Evolutionary conservation across 78 protist species (phyloP).

Genomic region (Dictyostelium discoideum): DNA sequence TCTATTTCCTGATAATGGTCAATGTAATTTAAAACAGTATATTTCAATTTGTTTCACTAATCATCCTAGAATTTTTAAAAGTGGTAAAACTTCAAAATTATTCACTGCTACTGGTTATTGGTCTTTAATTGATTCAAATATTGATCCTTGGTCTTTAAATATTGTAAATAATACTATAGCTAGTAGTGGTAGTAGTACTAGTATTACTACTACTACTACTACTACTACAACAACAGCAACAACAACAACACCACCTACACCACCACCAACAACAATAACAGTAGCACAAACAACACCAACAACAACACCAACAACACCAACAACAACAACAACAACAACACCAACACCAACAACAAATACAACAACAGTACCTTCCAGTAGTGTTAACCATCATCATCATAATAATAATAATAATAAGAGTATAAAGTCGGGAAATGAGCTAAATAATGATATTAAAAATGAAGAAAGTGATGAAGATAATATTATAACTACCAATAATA

Average conservation of each 20-base stretch:
- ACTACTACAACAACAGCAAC: background rate
- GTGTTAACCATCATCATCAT: no score
- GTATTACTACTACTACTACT: background rate
- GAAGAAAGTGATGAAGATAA: background rate
- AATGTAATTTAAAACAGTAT: background rate
- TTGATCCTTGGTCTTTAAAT: background rate
- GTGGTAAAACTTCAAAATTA: background rate
- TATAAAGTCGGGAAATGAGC: background rate
- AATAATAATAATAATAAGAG: background rate
- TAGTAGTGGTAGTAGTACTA: background rate
- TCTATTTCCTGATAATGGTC: slow-evolving; percentile 6
- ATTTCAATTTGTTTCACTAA: background rate
- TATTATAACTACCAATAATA: background rate
- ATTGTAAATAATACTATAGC: background rate
- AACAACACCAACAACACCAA: background rate
- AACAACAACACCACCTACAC: background rate
- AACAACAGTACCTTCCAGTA: background rate
- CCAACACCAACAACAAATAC: background rate
- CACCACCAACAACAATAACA: background rate
- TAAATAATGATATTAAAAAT: background rate
- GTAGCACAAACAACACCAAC: background rate
- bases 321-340: background rate
- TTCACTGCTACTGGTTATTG: slow-evolving; percentile 6
- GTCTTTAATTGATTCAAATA: background rate
- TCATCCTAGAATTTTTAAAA: slow-evolving; percentile 1